A percentile compares a stretch with the other conserved stretches of the same genome.
Conservation (phyloP, 768 basidiomycete genomes). For the Fomitopsis pulvina region DNA sequence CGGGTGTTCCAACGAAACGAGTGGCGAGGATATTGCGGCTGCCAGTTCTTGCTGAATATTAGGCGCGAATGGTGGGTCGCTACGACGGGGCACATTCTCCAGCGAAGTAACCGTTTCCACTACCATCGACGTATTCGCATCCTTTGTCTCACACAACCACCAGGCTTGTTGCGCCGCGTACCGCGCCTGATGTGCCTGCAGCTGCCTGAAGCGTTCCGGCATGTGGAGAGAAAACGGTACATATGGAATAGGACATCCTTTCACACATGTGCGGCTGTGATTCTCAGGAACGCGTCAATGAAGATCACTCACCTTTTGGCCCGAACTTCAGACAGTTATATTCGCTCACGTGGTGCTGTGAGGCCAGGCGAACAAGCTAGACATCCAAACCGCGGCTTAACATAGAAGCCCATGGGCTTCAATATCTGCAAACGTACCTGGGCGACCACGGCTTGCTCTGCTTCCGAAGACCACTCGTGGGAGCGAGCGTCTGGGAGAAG, state of each 20-base stretch:
- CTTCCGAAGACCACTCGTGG: background rate
- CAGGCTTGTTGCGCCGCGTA: slow-evolving; percentile 35
- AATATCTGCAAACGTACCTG: background rate
- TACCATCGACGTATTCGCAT: background rate
- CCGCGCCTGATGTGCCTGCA: slow-evolving; percentile 45
- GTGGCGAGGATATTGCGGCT: slow-evolving; percentile 45
- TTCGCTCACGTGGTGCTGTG: slow-evolving; percentile 68
- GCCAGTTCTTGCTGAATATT: slow-evolving; percentile 43
- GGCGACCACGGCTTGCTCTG: background rate
- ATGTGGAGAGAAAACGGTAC: slow-evolving; percentile 55
- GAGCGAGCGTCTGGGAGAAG: background rate
- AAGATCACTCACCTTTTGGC: slow-evolving; percentile 25
- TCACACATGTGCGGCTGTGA: background rate
- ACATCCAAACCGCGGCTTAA: background rate
- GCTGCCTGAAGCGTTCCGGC: slow-evolving; percentile 49
- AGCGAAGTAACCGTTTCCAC: background rate
- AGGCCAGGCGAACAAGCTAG: slow-evolving; percentile 53
- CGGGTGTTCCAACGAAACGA: slow-evolving; percentile 19
- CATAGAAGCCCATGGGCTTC: too few relatives aligned
- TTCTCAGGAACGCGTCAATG: slow-evolving; percentile 1
- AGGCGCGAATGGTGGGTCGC: slow-evolving; percentile 7
- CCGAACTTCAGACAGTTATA: slow-evolving; percentile 70
- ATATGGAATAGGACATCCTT: slow-evolving; percentile 55
- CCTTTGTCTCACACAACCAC: slow-evolving; percentile 36
- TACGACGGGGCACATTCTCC: background rate